Base-by-base conservation (phyloP, 139 green algal species). In the Tetratostichococcus sp. region DNA sequence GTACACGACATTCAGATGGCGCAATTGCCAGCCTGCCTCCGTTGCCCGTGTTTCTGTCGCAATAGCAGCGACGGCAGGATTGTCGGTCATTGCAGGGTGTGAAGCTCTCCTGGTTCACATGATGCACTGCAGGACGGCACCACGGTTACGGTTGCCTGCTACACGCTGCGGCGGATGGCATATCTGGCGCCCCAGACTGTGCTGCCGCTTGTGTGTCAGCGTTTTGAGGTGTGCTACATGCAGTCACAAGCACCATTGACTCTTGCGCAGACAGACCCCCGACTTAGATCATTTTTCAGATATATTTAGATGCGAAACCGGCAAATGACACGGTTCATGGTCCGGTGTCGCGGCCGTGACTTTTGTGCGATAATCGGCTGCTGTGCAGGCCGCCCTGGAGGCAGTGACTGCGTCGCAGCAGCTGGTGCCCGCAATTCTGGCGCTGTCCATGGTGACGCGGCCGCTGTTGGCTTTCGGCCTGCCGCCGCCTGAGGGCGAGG, bases 381-480 rank as follows among this genome's bases (percentile, higher is more conserved):
- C 31, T 57, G 11, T 62, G 30, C 77, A 77, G 80, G 78, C 66
- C 30, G 83, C 88, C 0, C 66, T 96, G 22, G 82, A 89, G 34
- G 87, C 86, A 1, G 80, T 90, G 22, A 97, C 91, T 0, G 90
- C 86, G 32, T 87, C 86, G 1, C 85, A 94, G 74, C 88, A 93
- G 83, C 85, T 96, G 69, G 80, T 70, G 22, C 70, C 78, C 0
- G 82, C 82, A 30, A 77, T 85, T 19, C 67, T 82, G 33, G 89
- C 86, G 1, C 77, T 97, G 32, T 85, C 83, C 28, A 72, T 90
- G 30, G 95, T 89, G 69, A 77, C 91, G 34, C 79, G 93, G 14
- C 91, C 93, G 1, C 72, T 97, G 85, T 83, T 97, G 75, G 77
- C 95, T 22, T 81, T 83, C 32, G 62, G 93, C 67, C 57, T 91